Conservation (phyloP, 2,329 filamentous ascomycete species). For the Fusarium sp. region DNA sequence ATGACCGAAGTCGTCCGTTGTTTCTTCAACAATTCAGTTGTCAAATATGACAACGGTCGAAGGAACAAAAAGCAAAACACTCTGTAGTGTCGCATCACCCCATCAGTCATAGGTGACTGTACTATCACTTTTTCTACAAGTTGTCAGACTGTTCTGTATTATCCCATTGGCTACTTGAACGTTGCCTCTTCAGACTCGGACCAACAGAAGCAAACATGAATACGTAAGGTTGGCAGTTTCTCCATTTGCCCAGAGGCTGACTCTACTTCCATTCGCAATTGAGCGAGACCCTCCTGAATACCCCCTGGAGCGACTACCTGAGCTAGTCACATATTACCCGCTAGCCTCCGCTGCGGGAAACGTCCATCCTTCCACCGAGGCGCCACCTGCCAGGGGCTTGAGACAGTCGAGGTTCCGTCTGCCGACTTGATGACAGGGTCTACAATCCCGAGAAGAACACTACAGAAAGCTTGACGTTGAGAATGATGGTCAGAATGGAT, state of each 20-base stretch:
- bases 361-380: slow-evolving; percentile 9
- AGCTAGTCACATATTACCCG: slow-evolving; percentile 1
- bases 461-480: slow-evolving; percentile 4
- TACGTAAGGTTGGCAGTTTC: not conserved
- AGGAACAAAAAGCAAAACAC: slow-evolving; percentile 25
- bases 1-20: not conserved
- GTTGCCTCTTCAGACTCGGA: not conserved
- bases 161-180: slow-evolving; percentile 8
- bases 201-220: slow-evolving; percentile 27
- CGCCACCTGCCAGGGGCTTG: slow-evolving; percentile 13
- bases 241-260: not conserved
- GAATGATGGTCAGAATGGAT: not conserved
- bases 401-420: slow-evolving; percentile 6
- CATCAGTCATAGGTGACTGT: slow-evolving; percentile 4
- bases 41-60: slow-evolving; percentile 10
- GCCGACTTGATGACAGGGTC: slow-evolving; percentile 4
- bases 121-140: not conserved
- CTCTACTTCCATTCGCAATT: not conserved
- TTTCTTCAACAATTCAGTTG: not conserved
- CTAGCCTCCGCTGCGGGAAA: slow-evolving; percentile 16
- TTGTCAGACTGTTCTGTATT: slow-evolving; percentile 3
- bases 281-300: slow-evolving; percentile 7
- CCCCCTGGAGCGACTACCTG: slow-evolving; percentile 5
- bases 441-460: slow-evolving; percentile 1
- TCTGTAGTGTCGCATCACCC: not conserved